Evolutionary conservation across 306 rosid species (phyloP), one percentile per base, ranked within the genome.

Genomic region (Prinsepia uniflora): DNA sequence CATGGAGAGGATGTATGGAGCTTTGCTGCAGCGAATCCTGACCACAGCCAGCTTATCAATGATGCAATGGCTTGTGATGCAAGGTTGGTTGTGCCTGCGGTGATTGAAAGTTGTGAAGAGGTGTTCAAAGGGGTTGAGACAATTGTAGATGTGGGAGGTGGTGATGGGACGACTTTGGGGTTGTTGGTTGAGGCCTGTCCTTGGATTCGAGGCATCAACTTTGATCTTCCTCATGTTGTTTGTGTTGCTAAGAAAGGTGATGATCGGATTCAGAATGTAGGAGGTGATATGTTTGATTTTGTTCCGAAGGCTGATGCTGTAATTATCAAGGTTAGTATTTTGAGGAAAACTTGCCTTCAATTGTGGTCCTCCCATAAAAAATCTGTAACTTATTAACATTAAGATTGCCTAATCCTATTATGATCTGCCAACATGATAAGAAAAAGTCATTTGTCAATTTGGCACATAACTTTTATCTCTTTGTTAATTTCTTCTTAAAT

Each of bases 111-210:
- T 19, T 88, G 90, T 67, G 5, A 36, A 13, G 84, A 85, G 66
- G 67, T 57, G 2, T 85, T 90, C 52, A 57, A 75, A 15, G 96
- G 93, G 7, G 1, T 90, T 19, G 6, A 5, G 0, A 75, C 76
- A 5, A 48, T 93, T 56, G 98, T 93, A 5, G 96, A 93, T 61
- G 96, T 86, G 1, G 98, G 96, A 2, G 93, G 92, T 0, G 98
- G 96, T 13, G 81, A 81, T 14, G 98, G 96, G 5, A 84, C 85
- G 0, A 7, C 79, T 55, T 69, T 85, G 78, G 1, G 71, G 5
- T 3, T 78, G 53, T 10, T 88, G 10, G 78, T 58, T 0, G 49
- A 78, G 74, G 87, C 79, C 6, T 82, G 59, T 12, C 88, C 93
- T 17, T 65, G 77, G 81, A 80, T 90, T 15, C 56, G 5, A 18